Evolutionary conservation across 1,139 yeast species (phyloP).

Genomic region (Yamadazyma kanchanaburiensis): DNA sequence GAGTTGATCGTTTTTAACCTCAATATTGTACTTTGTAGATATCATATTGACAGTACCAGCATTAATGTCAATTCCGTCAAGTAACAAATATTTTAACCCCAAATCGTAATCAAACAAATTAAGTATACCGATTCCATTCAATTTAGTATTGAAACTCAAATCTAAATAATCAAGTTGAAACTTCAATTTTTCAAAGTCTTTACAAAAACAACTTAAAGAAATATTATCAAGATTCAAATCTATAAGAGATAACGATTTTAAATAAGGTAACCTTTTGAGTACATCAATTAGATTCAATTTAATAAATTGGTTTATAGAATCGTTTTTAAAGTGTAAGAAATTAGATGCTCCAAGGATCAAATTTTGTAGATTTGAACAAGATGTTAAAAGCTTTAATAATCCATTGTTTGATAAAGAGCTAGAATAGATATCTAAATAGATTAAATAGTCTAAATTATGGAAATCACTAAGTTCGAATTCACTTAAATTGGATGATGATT

Average conservation of each 20-base stretch:
- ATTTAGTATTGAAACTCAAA: slow-evolving; percentile 31
- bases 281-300: slow-evolving; percentile 20
- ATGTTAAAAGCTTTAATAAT: slow-evolving; percentile 23
- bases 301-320: slow-evolving; percentile 17
- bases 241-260: slow-evolving; percentile 24
- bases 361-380: slow-evolving; percentile 15
- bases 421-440: slow-evolving; percentile 32
- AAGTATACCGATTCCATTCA: slow-evolving; percentile 41
- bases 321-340: slow-evolving; percentile 25
- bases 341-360: slow-evolving; percentile 33
- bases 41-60: slow-evolving; percentile 26
- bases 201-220: slow-evolving; percentile 28
- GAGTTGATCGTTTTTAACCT: slow-evolving; percentile 23
- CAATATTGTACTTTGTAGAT: slow-evolving; percentile 17
- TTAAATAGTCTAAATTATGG: slow-evolving; percentile 20
- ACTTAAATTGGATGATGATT: slow-evolving; percentile 18
- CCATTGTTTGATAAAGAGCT: slow-evolving; percentile 32
- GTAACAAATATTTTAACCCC: slow-evolving; percentile 19
- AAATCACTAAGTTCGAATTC: slow-evolving; percentile 25
- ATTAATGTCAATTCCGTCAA: slow-evolving; percentile 37
- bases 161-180: slow-evolving; percentile 25
- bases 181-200: slow-evolving; percentile 17
- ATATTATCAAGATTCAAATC: slow-evolving; percentile 39
- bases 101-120: slow-evolving; percentile 21
- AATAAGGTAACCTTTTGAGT: slow-evolving; percentile 20